Evolutionary conservation across 2,329 filamentous ascomycete species (phyloP), one percentile per base, ranked within the genome.

Genomic region (Geoglossum cookeanum): DNA sequence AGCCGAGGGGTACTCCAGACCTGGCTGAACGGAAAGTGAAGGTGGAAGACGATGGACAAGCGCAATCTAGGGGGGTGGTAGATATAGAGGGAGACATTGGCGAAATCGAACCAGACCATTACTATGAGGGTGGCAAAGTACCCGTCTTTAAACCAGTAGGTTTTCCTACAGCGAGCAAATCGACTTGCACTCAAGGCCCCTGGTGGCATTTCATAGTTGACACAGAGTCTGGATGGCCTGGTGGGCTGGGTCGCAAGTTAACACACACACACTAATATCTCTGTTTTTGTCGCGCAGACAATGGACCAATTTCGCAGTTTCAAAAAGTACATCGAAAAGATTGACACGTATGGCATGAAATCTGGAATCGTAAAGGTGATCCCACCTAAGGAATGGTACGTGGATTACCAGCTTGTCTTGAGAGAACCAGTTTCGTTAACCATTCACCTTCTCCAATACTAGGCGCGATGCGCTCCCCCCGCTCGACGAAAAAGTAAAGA

Each of bases 231-330:
- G 9, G 22, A 22, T 22, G n/a, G 9, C 42, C 42, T 22, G 42
- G 42, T 45, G n/a, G 42, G 22, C 22, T 13, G 15, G n/a, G 39
- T 55, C 45, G 32, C 55, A 29, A 13, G 30, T 9, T 52, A 52
- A 59, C 30, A 37, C 8, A 59, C 30, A 37, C 8, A 39, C 15
- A 30, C 39, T 54, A 62, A 59, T 60, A 49, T 29, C 55, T 56
- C 58, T 55, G 58, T 35, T 47, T 30, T 49, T 57, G 47, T 56
- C 55, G 39, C 57, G 60, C 63, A 82, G 70, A 91, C 85, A 59
- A 94, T 96, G 87, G 79, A 85, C 60, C 89, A 98, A 71, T 97
- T 97, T 72, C 83, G 82, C 66, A 87, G 92, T 71, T 98, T 98
- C 70, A 85, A 91, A 71, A 81, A 80, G 67, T 97, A 94, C 68